A percentile compares a stretch with the other conserved stretches of the same genome.
phyloP scores from a whole-genome alignment of 2,329 filamentous ascomycete genomes.

The Diaporthe ilicicola region DNA sequence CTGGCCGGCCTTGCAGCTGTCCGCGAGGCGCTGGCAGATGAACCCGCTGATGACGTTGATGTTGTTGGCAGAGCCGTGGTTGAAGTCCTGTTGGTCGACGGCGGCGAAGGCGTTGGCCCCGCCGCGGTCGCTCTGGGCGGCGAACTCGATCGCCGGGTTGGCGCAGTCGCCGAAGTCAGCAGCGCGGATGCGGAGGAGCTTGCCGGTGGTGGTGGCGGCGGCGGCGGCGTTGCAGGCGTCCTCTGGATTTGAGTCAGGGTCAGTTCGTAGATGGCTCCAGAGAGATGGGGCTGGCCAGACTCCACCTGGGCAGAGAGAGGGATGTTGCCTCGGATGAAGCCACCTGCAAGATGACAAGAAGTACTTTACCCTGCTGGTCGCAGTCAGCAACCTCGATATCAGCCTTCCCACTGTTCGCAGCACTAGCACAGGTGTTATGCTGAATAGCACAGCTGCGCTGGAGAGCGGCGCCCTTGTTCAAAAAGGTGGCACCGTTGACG shows the following conservation, averaged over 20 bases:
- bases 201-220: slow-evolving; percentile 31
- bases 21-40: slow-evolving; percentile 46
- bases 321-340: not conserved
- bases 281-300: not conserved
- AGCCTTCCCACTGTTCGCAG: slow-evolving; percentile 53
- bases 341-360: not conserved
- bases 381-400: slow-evolving; percentile 49
- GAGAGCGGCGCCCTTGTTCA: slow-evolving; percentile 53
- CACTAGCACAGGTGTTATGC: slow-evolving; percentile 58
- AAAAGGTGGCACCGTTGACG: slow-evolving; percentile 66
- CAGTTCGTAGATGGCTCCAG: too few species aligned
- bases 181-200: slow-evolving; percentile 33
- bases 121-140: slow-evolving; percentile 55
- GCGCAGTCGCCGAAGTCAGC: slow-evolving; percentile 56
- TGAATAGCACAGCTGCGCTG: slow-evolving; percentile 59
- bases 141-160: slow-evolving; percentile 59
- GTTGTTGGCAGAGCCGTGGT: slow-evolving; percentile 57
- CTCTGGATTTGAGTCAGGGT: slow-evolving; percentile 36
- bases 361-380: slow-evolving; percentile 45
- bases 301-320: too few species aligned
- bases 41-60: slow-evolving; percentile 47
- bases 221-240: slow-evolving; percentile 44
- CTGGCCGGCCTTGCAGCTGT: slow-evolving; percentile 44
- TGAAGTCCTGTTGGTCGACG: slow-evolving; percentile 52
- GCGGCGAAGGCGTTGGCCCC: slow-evolving; percentile 51